phyloP scores from a whole-genome alignment of 208 protist species.

The Acanthamoeba lugdunensis region DNA sequence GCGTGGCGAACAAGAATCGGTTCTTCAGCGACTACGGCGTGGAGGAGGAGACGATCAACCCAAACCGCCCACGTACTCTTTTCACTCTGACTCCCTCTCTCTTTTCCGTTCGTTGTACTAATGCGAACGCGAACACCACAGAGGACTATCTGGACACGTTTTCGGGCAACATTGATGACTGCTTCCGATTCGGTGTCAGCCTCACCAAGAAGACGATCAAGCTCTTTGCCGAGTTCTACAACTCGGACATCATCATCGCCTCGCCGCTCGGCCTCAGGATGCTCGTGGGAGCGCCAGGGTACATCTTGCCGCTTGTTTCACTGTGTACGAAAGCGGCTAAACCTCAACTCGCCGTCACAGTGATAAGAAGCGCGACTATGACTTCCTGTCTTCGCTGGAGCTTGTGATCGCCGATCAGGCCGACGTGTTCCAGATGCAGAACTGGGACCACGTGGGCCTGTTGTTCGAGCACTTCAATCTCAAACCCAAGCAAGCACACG shows the following conservation, averaged over 20 bases:
- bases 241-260: slow-evolving; percentile 95
- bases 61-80: not conserved
- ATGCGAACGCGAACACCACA: slow-evolving; percentile 79
- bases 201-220: slow-evolving; percentile 86
- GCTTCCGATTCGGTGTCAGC: slow-evolving; percentile 93
- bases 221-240: slow-evolving; percentile 92
- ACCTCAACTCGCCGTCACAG: too few species aligned
- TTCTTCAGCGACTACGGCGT: slow-evolving; percentile 54
- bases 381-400: slow-evolving; percentile 94
- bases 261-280: slow-evolving; percentile 93
- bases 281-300: slow-evolving; percentile 77
- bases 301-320: not conserved
- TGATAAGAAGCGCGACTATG: slow-evolving; percentile 84
- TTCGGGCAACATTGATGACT: slow-evolving; percentile 95
- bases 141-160: slow-evolving; percentile 93
- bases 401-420: slow-evolving; percentile 93
- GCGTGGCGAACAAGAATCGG: slow-evolving; percentile 51
- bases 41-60: slow-evolving; percentile 59
- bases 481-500: slow-evolving; percentile 76
- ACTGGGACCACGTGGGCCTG: slow-evolving; percentile 94
- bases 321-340: too few species aligned
- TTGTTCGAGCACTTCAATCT: slow-evolving; percentile 92
- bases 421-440: slow-evolving; percentile 96
- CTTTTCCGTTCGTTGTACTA: not conserved
- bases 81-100: not conserved